Conservation (phyloP, 768 basidiomycete genomes). For the Phaffia tasmanica region DNA sequence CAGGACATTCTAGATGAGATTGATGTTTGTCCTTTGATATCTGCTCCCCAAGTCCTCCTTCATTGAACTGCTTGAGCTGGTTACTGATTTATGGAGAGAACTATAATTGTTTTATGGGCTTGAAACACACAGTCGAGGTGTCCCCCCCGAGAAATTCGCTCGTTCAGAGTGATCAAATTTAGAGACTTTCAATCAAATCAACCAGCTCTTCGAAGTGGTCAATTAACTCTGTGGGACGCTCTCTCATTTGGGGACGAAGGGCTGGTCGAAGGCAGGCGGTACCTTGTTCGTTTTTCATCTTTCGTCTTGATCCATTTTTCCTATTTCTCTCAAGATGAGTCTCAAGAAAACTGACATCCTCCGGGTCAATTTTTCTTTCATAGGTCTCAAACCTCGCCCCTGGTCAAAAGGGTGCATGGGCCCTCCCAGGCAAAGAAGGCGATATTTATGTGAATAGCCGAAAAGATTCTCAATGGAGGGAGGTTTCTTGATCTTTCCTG, state of each 20-base stretch:
- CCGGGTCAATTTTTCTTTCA: too few species aligned
- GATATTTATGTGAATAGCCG: too few species aligned
- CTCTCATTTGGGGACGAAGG: conserved; percentile 42
- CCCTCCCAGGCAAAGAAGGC: too few species aligned
- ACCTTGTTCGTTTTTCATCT: conserved; percentile 45
- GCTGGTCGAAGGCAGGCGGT: conserved; percentile 56
- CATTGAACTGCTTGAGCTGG: too few species aligned
- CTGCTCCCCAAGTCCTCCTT: neutral
- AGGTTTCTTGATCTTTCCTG: too few species aligned
- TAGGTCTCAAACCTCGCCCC: too few species aligned
- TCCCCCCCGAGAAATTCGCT: conserved; percentile 62
- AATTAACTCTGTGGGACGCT: conserved; percentile 76
- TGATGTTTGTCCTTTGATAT: conserved; percentile 44
- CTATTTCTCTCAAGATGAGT: neutral
- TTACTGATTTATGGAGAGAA: neutral
- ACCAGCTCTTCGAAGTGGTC: conserved; percentile 49
- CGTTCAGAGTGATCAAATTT: conserved; percentile 61
- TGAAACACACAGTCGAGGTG: conserved; percentile 45
- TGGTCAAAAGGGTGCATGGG: too few species aligned
- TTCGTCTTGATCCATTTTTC: conserved; percentile 1
- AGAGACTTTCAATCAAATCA: conserved; percentile 53
- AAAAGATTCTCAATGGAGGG: too few species aligned
- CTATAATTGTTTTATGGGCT: neutral
- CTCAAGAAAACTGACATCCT: neutral
- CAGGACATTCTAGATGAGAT: conserved; percentile 64